Evolutionary conservation across 768 basidiomycete species (phyloP).

Genomic region (Rhodotorula taiwanensis): DNA sequence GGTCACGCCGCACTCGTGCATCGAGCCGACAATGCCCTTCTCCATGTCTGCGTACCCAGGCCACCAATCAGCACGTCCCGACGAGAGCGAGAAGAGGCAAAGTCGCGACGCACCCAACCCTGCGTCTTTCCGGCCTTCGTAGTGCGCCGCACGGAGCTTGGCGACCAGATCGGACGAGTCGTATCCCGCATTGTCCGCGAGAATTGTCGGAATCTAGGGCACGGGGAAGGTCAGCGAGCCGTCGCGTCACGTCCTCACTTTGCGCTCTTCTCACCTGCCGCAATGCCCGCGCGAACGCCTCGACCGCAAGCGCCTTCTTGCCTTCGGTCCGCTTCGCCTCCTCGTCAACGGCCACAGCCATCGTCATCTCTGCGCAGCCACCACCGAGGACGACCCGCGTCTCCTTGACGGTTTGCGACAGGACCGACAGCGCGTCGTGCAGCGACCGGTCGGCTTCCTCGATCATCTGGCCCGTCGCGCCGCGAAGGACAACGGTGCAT

Average conservation of each 20-base stretch:
- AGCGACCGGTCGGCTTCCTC: slow-evolving; percentile 97
- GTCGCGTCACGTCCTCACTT: neutral
- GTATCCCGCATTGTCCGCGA: slow-evolving; percentile 95
- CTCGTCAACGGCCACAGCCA: slow-evolving; percentile 91
- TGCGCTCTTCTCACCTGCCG: no score
- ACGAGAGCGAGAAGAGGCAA: neutral
- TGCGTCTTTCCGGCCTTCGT: slow-evolving; percentile 74
- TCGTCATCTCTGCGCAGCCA: slow-evolving; percentile 96
- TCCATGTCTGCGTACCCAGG: slow-evolving; percentile 67
- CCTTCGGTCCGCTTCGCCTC: slow-evolving; percentile 74
- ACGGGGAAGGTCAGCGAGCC: neutral
- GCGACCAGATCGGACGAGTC: slow-evolving; percentile 95
- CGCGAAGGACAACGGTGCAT: slow-evolving; percentile 94
- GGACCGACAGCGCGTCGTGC: slow-evolving; percentile 92
- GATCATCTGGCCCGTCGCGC: slow-evolving; percentile 97
- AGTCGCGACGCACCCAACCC: slow-evolving; percentile 78
- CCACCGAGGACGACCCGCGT: slow-evolving; percentile 89
- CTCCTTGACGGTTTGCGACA: slow-evolving; percentile 97
- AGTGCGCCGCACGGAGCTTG: slow-evolving; percentile 83
- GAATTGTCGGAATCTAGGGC: slow-evolving; percentile 79
- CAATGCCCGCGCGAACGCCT: slow-evolving; percentile 80
- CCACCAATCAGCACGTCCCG: neutral
- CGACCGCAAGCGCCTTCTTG: slow-evolving; percentile 91
- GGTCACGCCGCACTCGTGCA: slow-evolving; percentile 79
- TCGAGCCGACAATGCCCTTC: slow-evolving; percentile 71